phyloP scores from a whole-genome alignment of 257 asterid genomes.

The Solanum pennellii region DNA sequence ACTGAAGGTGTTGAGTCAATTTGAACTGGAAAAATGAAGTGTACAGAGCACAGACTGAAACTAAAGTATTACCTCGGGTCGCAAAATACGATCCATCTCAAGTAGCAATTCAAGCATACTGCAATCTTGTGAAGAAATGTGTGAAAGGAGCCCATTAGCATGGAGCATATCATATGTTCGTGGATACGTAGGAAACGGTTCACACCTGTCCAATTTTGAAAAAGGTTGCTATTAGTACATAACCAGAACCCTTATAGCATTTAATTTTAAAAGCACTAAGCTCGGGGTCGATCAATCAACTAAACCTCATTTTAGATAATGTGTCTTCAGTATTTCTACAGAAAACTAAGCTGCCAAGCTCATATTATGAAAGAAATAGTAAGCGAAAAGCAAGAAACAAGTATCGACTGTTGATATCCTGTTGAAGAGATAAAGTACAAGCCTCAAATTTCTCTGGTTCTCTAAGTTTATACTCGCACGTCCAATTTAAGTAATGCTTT shows the following conservation, averaged over 20 bases:
- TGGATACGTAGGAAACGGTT: constrained; percentile 92
- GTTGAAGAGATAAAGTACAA: background rate
- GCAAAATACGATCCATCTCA: constrained; percentile 85
- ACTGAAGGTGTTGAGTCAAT: background rate
- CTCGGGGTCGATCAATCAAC: background rate
- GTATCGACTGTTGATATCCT: background rate
- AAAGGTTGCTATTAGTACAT: background rate
- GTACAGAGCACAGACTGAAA: background rate
- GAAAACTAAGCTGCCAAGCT: background rate
- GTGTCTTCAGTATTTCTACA: background rate
- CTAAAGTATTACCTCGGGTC: constrained; percentile 68
- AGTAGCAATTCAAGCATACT: constrained; percentile 41
- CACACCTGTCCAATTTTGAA: constrained; percentile 50
- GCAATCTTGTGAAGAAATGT: constrained; percentile 40
- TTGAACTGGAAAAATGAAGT: background rate
- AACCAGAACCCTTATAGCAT: background rate
- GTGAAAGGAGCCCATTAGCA: constrained; percentile 65
- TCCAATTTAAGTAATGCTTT: background rate
- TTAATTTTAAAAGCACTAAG: background rate
- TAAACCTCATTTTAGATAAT: background rate
- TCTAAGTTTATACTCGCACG: background rate
- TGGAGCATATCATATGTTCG: constrained; percentile 90
- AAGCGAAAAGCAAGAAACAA: background rate
- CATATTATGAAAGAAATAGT: no score
- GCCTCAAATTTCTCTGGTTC: background rate